Percentiles rank a stretch among this genome's conserved stretches.
Conservation (phyloP, 257 asterid species). For the Henckelia pumila region DNA sequence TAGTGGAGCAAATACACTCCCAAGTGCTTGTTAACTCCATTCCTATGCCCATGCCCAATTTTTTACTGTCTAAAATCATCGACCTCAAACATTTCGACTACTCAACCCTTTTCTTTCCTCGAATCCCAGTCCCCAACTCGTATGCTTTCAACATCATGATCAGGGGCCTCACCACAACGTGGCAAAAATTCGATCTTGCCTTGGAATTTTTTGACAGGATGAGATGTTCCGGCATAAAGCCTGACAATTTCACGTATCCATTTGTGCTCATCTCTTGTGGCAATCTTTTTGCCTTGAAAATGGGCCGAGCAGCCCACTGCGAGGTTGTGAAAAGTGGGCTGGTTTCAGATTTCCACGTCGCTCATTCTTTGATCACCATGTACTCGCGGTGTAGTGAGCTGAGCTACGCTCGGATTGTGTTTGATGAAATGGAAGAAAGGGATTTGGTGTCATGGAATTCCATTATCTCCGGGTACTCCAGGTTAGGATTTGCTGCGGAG, state of each 20-base stretch:
- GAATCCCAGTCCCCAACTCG: slow-evolving; percentile 48
- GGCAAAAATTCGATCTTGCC: slow-evolving; percentile 62
- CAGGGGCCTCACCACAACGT: slow-evolving; percentile 68
- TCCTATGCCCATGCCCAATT: slow-evolving; percentile 71
- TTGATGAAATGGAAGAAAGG: slow-evolving; percentile 69
- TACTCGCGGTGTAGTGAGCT: slow-evolving; percentile 55
- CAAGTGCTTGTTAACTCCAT: slow-evolving; percentile 58
- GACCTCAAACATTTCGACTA: slow-evolving; percentile 53
- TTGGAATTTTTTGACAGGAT: slow-evolving; percentile 48
- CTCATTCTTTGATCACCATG: slow-evolving; percentile 76
- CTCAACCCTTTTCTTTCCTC: slow-evolving; percentile 52
- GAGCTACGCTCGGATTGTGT: slow-evolving; percentile 53
- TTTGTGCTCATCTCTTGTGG: slow-evolving; percentile 78
- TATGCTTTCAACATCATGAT: slow-evolving; percentile 79
- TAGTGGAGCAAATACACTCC: slow-evolving; percentile 67
- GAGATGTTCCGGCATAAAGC: slow-evolving; percentile 52
- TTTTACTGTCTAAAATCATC: slow-evolving; percentile 58
- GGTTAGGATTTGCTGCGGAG: slow-evolving; percentile 55
- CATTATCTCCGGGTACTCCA: slow-evolving; percentile 73
- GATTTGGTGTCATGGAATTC: slow-evolving; percentile 90
- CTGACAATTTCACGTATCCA: slow-evolving; percentile 83
- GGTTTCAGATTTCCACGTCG: slow-evolving; percentile 63
- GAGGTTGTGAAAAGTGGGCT: slow-evolving; percentile 65
- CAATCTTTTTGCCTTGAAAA: slow-evolving; percentile 37
- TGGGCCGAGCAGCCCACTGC: slow-evolving; percentile 55